Evolutionary conservation across 768 basidiomycete genomes (phyloP).

Genomic region (Boletus barrowsii): DNA sequence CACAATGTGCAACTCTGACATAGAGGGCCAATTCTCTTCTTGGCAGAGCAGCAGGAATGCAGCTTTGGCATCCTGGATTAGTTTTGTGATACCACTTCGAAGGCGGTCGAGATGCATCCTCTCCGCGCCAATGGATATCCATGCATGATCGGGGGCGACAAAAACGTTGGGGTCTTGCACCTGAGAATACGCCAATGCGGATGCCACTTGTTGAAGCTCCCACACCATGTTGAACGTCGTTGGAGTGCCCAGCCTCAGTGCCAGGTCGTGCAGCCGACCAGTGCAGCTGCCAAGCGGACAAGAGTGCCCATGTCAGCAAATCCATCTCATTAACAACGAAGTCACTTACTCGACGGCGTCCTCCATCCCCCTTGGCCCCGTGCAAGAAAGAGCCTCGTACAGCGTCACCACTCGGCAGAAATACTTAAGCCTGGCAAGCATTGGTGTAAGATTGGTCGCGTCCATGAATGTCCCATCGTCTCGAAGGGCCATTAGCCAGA

Average conservation of each 20-base stretch:
- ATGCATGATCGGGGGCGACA: neutral
- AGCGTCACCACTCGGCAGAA: neutral
- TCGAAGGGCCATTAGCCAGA: conserved; percentile 1
- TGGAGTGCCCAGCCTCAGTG: neutral
- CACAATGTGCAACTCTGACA: rapidly evolving
- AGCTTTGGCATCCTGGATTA: neutral
- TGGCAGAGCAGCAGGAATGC: neutral
- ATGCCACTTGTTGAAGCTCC: conserved; percentile 7
- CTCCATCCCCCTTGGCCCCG: too few relatives aligned
- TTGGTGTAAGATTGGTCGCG: neutral
- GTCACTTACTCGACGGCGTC: too few relatives aligned
- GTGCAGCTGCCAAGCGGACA: too few relatives aligned
- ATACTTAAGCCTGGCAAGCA: conserved; percentile 4
- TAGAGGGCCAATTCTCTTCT: neutral
- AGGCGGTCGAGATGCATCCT: neutral
- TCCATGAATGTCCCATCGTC: conserved; percentile 1
- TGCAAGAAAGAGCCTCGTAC: too few relatives aligned
- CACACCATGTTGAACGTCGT: conserved; percentile 7
- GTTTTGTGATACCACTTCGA: neutral
- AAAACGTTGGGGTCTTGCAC: conserved; percentile 3
- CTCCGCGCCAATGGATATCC: neutral
- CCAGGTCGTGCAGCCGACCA: neutral
- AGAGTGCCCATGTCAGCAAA: too few relatives aligned
- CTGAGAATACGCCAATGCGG: neutral
- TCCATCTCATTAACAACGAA: too few relatives aligned